Evolutionary conservation across 2,329 filamentous ascomycete species (phyloP).

Genomic region (Elsinoe fawcettii): DNA sequence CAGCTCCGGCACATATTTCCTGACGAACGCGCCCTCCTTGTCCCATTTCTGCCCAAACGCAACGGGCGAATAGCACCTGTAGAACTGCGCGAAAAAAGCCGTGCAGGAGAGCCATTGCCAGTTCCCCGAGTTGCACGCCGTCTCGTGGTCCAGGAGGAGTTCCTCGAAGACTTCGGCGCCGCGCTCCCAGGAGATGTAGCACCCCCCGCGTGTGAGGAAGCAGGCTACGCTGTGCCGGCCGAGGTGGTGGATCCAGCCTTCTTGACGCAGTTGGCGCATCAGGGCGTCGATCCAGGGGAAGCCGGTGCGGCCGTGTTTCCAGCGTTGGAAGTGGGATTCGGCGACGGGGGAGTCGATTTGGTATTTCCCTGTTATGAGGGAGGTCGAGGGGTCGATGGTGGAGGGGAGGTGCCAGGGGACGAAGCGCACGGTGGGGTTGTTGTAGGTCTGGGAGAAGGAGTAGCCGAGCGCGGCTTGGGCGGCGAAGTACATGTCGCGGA

Average conservation of each 20-base stretch:
- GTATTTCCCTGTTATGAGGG: slow-evolving; percentile 51
- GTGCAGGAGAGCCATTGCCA: slow-evolving; percentile 74
- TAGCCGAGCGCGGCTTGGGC: slow-evolving; percentile 62
- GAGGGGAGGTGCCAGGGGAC: slow-evolving; percentile 71
- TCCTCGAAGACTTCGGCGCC: slow-evolving; percentile 74
- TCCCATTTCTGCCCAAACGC: slow-evolving; percentile 72
- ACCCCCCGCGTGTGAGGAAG: slow-evolving; percentile 71
- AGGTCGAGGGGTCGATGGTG: slow-evolving; percentile 43
- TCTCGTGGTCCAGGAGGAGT: slow-evolving; percentile 65
- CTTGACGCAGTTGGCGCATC: slow-evolving; percentile 63
- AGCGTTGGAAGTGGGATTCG: slow-evolving; percentile 59
- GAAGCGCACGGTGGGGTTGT: slow-evolving; percentile 62
- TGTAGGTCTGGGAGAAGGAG: slow-evolving; percentile 55
- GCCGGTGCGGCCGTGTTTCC: slow-evolving; percentile 61
- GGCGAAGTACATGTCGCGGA: slow-evolving; percentile 77
- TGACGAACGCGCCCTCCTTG: slow-evolving; percentile 56
- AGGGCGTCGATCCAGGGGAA: slow-evolving; percentile 76
- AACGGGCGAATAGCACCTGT: slow-evolving; percentile 61
- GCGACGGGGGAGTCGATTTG: slow-evolving; percentile 55
- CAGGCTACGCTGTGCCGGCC: slow-evolving; percentile 71
- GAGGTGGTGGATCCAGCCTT: slow-evolving; percentile 76
- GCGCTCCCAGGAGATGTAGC: slow-evolving; percentile 71
- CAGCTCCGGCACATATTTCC: slow-evolving; percentile 61
- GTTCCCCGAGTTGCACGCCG: slow-evolving; percentile 65
- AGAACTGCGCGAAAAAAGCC: slow-evolving; percentile 68